Conservation (phyloP, 495 filamentous ascomycete genomes). For the Annulohypoxylon stygium region DNA sequence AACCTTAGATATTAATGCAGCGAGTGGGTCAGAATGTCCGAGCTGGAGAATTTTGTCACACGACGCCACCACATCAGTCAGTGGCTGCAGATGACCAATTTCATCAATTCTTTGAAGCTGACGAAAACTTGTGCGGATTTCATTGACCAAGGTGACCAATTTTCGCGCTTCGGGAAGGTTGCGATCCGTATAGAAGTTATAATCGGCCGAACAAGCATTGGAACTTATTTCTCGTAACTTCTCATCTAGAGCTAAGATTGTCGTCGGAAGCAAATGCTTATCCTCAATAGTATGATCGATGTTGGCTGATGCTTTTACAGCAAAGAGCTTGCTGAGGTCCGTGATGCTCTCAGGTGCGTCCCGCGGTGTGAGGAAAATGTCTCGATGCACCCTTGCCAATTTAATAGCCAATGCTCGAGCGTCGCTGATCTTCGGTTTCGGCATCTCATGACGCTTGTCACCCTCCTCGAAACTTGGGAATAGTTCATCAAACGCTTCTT, state of each 20-base stretch:
- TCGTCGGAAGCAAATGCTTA: constrained; percentile 70
- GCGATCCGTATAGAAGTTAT: constrained; percentile 90
- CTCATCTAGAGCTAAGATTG: constrained; percentile 73
- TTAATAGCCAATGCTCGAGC: constrained; percentile 62
- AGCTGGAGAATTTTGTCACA: constrained; percentile 81
- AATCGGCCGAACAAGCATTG: constrained; percentile 55
- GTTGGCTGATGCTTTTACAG: constrained; percentile 52
- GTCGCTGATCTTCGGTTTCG: constrained; percentile 35
- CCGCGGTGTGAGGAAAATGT: constrained; percentile 61
- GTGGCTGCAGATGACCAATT: constrained; percentile 68
- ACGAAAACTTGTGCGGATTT: constrained; percentile 75
- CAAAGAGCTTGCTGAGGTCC: constrained; percentile 55
- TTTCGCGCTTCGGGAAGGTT: constrained; percentile 81
- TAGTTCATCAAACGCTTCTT: constrained; percentile 79
- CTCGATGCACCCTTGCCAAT: constrained; percentile 60
- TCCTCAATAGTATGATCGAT: constrained; percentile 51
- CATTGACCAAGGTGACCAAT: constrained; percentile 73
- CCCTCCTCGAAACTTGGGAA: constrained; percentile 81
- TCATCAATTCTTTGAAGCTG: constrained; percentile 73
- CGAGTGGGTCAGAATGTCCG: constrained; percentile 85
- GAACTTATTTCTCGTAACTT: constrained; percentile 67
- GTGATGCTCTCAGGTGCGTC: constrained; percentile 54
- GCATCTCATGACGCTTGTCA: constrained; percentile 46
- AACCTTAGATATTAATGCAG: constrained; percentile 82
- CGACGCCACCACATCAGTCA: constrained; percentile 78